phyloP scores from a whole-genome alignment of 1,284 basidiomycete species.

The Farysia itapuensis region DNA sequence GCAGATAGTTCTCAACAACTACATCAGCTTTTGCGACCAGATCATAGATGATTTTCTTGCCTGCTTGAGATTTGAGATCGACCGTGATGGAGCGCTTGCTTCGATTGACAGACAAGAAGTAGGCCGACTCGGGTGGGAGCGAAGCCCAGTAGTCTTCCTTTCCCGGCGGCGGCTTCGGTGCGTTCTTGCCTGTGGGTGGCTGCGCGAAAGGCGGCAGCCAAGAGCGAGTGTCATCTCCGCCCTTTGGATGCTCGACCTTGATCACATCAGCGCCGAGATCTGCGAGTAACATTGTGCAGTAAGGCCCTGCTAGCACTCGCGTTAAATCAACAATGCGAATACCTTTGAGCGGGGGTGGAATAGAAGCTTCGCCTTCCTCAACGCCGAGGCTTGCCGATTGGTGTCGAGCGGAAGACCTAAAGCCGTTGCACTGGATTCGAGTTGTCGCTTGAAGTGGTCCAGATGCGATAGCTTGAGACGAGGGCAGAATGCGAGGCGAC shows the following conservation, averaged over 20 bases:
- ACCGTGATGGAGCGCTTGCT: slow-evolving; percentile 82
- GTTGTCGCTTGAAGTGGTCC: too few species aligned
- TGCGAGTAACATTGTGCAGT: slow-evolving; percentile 75
- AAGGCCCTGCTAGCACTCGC: slow-evolving; percentile 84
- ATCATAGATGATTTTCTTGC: slow-evolving; percentile 74
- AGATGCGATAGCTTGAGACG: too few species aligned
- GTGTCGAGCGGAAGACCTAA: too few species aligned
- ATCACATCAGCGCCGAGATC: slow-evolving; percentile 87
- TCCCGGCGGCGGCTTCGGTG: slow-evolving; percentile 54
- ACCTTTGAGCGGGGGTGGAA: slow-evolving; percentile 72
- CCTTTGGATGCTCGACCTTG: slow-evolving; percentile 64
- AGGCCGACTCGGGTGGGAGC: slow-evolving; percentile 85
- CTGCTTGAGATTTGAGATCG: slow-evolving; percentile 79
- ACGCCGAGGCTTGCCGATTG: too few species aligned
- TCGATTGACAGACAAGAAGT: slow-evolving; percentile 85
- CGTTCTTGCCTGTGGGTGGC: slow-evolving; percentile 25
- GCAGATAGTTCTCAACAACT: slow-evolving; percentile 64
- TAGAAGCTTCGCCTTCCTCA: slow-evolving; percentile 24
- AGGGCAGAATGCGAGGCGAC: too few species aligned
- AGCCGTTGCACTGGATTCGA: too few species aligned
- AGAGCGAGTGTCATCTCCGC: slow-evolving; percentile 83
- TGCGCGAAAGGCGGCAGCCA: slow-evolving; percentile 53
- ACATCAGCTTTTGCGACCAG: slow-evolving; percentile 78
- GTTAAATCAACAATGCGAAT: slow-evolving; percentile 82
- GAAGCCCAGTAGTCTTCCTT: slow-evolving; percentile 64